These are phyloP conservation scores for Ceratobasidium theobromae DNA, from an alignment of 1,284 basidiomycete genomes.

Conservation along the genomic window DNA sequence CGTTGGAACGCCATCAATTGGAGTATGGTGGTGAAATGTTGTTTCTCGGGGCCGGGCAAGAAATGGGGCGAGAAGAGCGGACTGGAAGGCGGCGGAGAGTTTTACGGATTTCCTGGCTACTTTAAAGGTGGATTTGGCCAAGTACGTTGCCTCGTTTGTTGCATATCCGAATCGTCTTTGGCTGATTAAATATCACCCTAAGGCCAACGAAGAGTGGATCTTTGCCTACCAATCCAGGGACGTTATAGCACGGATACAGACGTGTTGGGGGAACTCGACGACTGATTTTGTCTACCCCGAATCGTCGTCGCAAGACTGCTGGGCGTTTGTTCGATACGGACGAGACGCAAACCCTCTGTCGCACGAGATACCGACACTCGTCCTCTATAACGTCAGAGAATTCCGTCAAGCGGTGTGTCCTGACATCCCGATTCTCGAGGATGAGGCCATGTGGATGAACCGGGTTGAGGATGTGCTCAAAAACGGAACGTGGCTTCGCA, in stretches of 20 bases:
- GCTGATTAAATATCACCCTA: neutral
- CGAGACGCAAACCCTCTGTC: conserved; percentile 10
- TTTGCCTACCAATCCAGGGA: conserved; percentile 17
- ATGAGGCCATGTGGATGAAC: conserved; percentile 15
- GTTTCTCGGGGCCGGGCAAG: conserved; percentile 10
- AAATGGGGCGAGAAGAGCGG: conserved; percentile 14
- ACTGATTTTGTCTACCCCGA: neutral
- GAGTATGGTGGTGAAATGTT: conserved; percentile 14
- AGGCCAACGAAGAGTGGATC: conserved; percentile 27
- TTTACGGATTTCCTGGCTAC: conserved; percentile 24
- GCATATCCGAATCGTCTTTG: too few species aligned
- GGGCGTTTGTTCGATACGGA: conserved; percentile 23
- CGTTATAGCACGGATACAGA: neutral
- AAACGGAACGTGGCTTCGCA: neutral
- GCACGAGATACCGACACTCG: neutral
- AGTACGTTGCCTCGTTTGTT: too few species aligned
- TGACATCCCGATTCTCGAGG: conserved; percentile 1
- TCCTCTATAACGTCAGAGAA: conserved; percentile 4
- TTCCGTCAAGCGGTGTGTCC: conserved; percentile 19
- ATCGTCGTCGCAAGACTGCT: neutral
- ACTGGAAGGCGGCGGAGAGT: conserved; percentile 10
- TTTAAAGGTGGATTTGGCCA: conserved; percentile 6
- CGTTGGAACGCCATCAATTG: neutral
- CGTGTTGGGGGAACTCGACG: neutral
- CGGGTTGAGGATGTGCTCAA: conserved; percentile 18